Conservation (phyloP, 768 basidiomycete genomes). For the Zangia roseola region DNA sequence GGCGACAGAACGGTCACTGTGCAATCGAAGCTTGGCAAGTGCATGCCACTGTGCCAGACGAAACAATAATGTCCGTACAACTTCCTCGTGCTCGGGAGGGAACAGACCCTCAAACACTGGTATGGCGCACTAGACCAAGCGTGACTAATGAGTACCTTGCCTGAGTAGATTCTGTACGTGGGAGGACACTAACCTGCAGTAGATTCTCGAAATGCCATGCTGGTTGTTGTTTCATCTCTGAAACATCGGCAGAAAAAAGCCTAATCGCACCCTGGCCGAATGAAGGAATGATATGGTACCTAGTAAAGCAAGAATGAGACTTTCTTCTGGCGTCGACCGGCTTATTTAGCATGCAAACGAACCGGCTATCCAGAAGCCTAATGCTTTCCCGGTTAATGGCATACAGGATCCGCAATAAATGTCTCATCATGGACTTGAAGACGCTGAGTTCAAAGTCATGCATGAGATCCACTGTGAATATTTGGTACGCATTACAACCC, state of each 20-base stretch:
- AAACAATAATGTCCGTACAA: constrained; percentile 21
- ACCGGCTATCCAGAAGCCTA: constrained; percentile 26
- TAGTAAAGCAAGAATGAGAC: not conserved
- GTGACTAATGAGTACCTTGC: no score
- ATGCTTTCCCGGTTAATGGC: constrained; percentile 9
- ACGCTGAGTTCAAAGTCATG: constrained; percentile 42
- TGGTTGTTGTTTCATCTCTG: constrained; percentile 36
- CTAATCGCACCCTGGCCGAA: constrained; percentile 35
- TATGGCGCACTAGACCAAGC: constrained; percentile 30
- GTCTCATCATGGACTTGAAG: constrained; percentile 37
- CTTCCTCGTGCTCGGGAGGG: constrained; percentile 19
- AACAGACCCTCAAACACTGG: constrained; percentile 41
- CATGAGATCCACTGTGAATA: constrained; percentile 31
- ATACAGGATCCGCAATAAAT: constrained; percentile 34
- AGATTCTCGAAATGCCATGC: constrained; percentile 12
- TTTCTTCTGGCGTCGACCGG: no score
- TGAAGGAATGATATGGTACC: constrained; percentile 10
- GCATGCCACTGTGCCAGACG: constrained; percentile 12
- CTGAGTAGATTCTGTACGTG: no score
- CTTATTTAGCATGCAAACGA: no score
- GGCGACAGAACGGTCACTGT: constrained; percentile 26
- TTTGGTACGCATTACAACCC: not conserved
- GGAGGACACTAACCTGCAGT: constrained; percentile 11
- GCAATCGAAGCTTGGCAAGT: not conserved
- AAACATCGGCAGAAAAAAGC: constrained; percentile 34